Conservation (phyloP, 495 filamentous ascomycete species). For the Gamarada debralockiae region DNA sequence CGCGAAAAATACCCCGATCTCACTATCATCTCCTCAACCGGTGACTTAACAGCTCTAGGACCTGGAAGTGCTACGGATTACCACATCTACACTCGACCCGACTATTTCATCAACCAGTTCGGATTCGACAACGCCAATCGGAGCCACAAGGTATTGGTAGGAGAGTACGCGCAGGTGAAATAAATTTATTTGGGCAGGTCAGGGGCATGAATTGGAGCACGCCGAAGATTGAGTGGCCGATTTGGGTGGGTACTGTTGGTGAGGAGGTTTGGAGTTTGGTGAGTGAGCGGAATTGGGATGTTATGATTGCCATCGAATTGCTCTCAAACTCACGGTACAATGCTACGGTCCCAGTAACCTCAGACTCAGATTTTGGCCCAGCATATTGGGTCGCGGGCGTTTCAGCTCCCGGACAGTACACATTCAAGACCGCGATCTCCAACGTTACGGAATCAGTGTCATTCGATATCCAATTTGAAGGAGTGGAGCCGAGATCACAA, state of each 20-base stretch:
- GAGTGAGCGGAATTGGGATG: constrained; percentile 52
- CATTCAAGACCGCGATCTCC: constrained; percentile 64
- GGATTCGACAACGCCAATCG: constrained; percentile 42
- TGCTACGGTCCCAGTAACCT: constrained; percentile 23
- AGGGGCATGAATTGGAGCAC: constrained; percentile 24
- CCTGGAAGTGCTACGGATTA: constrained; percentile 29
- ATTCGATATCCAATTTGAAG: constrained; percentile 52
- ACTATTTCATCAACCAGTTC: constrained; percentile 46
- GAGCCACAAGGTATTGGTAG: constrained; percentile 34
- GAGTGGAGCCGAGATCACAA: constrained; percentile 40
- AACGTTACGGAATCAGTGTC: constrained; percentile 51
- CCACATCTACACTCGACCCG: constrained; percentile 46
- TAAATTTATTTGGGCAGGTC: constrained; percentile 34
- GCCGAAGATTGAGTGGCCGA: constrained; percentile 19
- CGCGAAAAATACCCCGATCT: constrained; percentile 42
- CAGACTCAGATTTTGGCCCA: constrained; percentile 23
- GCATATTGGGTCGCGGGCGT: constrained; percentile 28
- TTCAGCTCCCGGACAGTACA: constrained; percentile 28
- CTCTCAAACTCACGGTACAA: constrained; percentile 21
- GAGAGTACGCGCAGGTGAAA: constrained; percentile 45
- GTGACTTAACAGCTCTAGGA: constrained; percentile 9
- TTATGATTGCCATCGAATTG: constrained; percentile 31
- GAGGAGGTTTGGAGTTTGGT: constrained; percentile 57
- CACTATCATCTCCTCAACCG: constrained; percentile 41
- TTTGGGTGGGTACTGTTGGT: constrained; percentile 38